A percentile compares a stretch with the other conserved stretches of the same genome.
phyloP scores from a whole-genome alignment of 306 rosid species.

The Coriaria nepalensis region DNA sequence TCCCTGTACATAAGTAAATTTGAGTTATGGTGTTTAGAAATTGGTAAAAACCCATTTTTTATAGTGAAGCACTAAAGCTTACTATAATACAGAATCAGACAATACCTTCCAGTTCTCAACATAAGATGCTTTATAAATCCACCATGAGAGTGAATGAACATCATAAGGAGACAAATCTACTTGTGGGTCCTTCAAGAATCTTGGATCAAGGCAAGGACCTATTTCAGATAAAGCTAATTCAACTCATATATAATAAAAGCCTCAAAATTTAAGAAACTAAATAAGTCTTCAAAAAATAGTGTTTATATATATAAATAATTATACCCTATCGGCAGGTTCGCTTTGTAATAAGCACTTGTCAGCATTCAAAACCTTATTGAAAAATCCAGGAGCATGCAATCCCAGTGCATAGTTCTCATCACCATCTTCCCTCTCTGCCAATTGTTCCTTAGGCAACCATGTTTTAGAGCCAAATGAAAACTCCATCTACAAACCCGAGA shows the following conservation, averaged over 20 bases:
- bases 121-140: constrained; percentile 94
- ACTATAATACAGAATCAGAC: neutral
- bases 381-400: constrained; percentile 46
- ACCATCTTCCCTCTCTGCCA: constrained; percentile 33
- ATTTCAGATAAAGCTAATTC: constrained; percentile 16
- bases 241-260: constrained; percentile 5
- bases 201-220: constrained; percentile 86
- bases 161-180: constrained; percentile 73
- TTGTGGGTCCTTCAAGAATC: constrained; percentile 72
- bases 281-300: neutral
- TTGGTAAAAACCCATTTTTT: too few species aligned
- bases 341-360: constrained; percentile 72
- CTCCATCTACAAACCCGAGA: constrained; percentile 58
- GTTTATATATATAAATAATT: neutral
- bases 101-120: constrained; percentile 91
- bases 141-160: constrained; percentile 50
- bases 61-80: too few species aligned
- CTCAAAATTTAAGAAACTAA: constrained; percentile 1
- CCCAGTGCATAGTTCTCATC: constrained; percentile 50
- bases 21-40: neutral
- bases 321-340: constrained; percentile 69
- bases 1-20: constrained; percentile 33
- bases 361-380: constrained; percentile 60
- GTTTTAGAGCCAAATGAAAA: constrained; percentile 73
- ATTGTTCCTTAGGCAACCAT: constrained; percentile 57